A percentile compares a stretch with the other conserved stretches of the same genome.
phyloP scores from a whole-genome alignment of 202 grass and related monocot species.

The Schoenoplectus triqueter region DNA sequence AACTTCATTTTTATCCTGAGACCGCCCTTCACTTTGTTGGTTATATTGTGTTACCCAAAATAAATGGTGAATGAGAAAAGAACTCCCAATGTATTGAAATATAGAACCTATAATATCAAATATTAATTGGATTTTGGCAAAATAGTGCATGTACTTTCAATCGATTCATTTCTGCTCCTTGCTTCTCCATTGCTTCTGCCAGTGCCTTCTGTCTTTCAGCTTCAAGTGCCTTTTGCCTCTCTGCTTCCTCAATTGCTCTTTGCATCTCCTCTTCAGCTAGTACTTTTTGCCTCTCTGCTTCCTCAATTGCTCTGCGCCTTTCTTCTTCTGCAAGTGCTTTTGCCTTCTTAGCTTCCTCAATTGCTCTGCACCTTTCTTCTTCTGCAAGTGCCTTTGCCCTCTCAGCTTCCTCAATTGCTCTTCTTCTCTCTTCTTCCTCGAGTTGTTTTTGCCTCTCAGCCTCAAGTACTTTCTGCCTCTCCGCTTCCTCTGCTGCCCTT shows the following conservation, averaged over 20 bases:
- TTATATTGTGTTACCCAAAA: neutral
- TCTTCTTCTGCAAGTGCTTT: constrained; percentile 26
- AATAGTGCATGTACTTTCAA: constrained; percentile 23
- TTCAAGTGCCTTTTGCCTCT: constrained; percentile 22
- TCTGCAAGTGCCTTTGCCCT: constrained; percentile 58
- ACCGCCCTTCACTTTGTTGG: neutral
- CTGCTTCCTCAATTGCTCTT: constrained; percentile 22
- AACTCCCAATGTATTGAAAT: neutral
- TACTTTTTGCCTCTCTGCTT: constrained; percentile 27
- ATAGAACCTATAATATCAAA: neutral
- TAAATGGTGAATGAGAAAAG: neutral
- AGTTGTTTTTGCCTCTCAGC: constrained; percentile 22
- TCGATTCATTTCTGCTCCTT: constrained; percentile 19
- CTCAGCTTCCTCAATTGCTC: constrained; percentile 32
- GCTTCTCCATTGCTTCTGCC: constrained; percentile 55
- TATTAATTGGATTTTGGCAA: neutral
- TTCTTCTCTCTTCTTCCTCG: constrained; percentile 14
- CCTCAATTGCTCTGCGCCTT: constrained; percentile 3
- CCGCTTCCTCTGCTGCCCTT: constrained; percentile 29
- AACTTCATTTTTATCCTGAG: neutral
- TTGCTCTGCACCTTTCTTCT: constrained; percentile 46
- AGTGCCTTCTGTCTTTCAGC: constrained; percentile 51
- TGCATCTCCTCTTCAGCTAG: constrained; percentile 13
- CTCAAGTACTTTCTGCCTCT: constrained; percentile 27
- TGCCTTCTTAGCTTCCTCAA: constrained; percentile 22